Conservation (phyloP, 192 early-diverging fungal genomes). For the Podila horticola region DNA sequence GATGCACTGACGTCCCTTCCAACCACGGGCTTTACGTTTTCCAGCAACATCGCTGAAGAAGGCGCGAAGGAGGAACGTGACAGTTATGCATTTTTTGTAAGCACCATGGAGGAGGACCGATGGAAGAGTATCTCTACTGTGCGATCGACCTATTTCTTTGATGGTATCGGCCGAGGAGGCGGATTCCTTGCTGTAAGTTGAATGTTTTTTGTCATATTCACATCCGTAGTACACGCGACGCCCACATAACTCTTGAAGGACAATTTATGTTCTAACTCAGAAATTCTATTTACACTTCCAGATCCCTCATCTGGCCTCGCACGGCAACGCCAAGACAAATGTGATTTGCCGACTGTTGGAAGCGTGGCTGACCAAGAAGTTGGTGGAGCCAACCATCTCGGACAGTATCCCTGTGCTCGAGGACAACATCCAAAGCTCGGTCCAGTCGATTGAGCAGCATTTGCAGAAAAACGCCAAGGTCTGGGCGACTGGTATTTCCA, state of each 20-base stretch:
- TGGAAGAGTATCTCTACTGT: constrained; percentile 51
- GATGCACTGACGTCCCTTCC: background rate
- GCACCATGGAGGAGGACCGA: constrained; percentile 35
- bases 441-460: constrained; percentile 25
- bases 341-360: constrained; percentile 29
- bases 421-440: constrained; percentile 32
- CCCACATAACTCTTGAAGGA: no score
- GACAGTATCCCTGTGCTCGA: constrained; percentile 38
- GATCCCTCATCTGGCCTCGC: constrained; percentile 36
- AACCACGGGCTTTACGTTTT: constrained; percentile 33
- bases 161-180: constrained; percentile 50
- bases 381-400: constrained; percentile 35
- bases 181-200: constrained; percentile 42
- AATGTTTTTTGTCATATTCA: no score
- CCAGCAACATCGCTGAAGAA: constrained; percentile 19
- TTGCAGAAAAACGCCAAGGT: constrained; percentile 14
- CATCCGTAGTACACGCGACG: no score
- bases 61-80: constrained; percentile 20
- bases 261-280: no score
- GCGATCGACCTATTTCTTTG: constrained; percentile 50
- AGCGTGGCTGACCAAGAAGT: constrained; percentile 29
- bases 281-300: background rate
- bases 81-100: constrained; percentile 41
- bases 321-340: constrained; percentile 34
- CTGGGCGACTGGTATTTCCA: constrained; percentile 20